phyloP scores from a whole-genome alignment of 345 rosid genomes.

The Syzygium aqueum region DNA sequence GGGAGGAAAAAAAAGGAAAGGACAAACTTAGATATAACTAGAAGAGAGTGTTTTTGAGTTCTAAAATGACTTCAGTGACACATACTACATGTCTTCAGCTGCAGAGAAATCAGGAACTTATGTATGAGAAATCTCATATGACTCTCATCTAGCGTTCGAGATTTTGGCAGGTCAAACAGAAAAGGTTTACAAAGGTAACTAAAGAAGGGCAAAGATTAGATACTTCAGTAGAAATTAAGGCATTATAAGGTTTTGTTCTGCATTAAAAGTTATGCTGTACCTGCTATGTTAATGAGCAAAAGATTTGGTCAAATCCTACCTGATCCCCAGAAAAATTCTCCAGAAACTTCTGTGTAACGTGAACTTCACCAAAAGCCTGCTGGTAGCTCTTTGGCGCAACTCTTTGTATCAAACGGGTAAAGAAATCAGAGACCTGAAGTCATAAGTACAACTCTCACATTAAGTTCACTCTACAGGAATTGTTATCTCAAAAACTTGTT shows the following conservation, averaged over 20 bases:
- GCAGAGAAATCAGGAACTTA: not conserved
- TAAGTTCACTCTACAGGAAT: not conserved
- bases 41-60: not conserved
- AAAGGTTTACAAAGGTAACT: not conserved
- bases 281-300: not conserved
- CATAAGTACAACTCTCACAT: not conserved
- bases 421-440: slow-evolving; percentile 77
- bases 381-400: slow-evolving; percentile 95
- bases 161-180: not conserved
- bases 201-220: not conserved
- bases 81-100: not conserved
- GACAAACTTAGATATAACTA: not conserved
- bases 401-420: slow-evolving; percentile 81
- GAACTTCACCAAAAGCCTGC: slow-evolving; percentile 89
- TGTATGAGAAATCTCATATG: not conserved
- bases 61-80: not conserved
- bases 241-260: not conserved
- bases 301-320: slow-evolving; percentile 25
- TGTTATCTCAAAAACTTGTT: not conserved
- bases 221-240: not conserved
- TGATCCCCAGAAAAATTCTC: slow-evolving; percentile 97
- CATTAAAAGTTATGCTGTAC: not conserved
- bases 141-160: not conserved
- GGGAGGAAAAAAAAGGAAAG: not conserved
- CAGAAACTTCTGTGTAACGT: slow-evolving; percentile 72